Evolutionary conservation across 352 stramenopile species (phyloP), one percentile per base, ranked within the genome.

Genomic region (Globisporangium ultimum): DNA sequence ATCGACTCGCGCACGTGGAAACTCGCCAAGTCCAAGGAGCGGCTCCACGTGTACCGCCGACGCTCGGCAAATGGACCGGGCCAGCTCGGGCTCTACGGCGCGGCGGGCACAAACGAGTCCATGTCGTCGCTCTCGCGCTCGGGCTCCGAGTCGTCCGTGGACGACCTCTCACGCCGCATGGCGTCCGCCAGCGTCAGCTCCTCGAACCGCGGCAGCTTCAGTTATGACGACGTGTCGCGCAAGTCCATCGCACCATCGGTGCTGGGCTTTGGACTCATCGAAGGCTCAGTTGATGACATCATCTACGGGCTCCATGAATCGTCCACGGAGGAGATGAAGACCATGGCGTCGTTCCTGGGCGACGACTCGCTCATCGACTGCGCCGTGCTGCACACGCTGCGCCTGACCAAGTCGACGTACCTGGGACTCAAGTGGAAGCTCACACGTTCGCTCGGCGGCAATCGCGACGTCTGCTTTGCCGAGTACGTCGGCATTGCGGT

Each of bases 351-450:
- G 5, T 80, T 86, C 52, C 53, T 80, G 0, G 69, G 63, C 47
- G 78, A 82, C 48, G 72, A 88, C 52, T 78, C 73, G 48, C 65
- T 90, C 34, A 80, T 90, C 28, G 80, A 90, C 50, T 80, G 73
- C 20, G 76, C 74, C 40, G 80, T 84, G 58, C 58, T 90, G 13
- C 76, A 87, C 46, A 86, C 76, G 0, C 64, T 90, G 50, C 72
- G 76, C 24, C 60, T 76, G 43, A 77, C 71, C 34, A 76, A 71
- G 14, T 74, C 76, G 21, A 82, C 76, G 24, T 87, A 87, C 53
- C 61, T 88, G 41, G 78, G 80, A 14, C 73, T 90, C 56, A 90
- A 90, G 70, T 90, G 80, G 80, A 87, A 86, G 53, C 61, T 90
- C 40, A 76, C 66, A 41, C 80, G 78, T 15, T 87, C 80, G 8